Evolutionary conservation across 768 basidiomycete species (phyloP).

Genomic region (Lepiota brunneoincarnata): DNA sequence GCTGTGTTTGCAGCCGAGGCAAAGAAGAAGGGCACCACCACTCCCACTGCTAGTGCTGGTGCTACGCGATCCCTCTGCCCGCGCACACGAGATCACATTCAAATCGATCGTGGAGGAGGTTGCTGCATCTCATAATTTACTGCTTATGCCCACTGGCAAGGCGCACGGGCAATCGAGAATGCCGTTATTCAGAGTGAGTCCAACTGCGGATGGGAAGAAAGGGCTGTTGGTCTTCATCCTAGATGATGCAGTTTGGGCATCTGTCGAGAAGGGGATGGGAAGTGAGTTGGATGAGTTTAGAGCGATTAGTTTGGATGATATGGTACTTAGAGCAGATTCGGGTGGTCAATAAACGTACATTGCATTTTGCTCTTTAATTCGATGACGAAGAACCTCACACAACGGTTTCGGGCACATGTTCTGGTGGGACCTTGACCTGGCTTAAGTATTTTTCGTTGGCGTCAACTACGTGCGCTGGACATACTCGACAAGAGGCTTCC

Average conservation of each 20-base stretch:
- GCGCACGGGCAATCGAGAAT: slow-evolving; percentile 84
- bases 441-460: too few relatives aligned
- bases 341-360: not conserved
- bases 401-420: too few relatives aligned
- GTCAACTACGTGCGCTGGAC: too few relatives aligned
- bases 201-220: slow-evolving; percentile 76
- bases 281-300: slow-evolving; percentile 61
- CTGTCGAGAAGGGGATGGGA: slow-evolving; percentile 38
- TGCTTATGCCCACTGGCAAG: slow-evolving; percentile 86
- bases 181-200: slow-evolving; percentile 84
- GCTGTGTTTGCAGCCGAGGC: slow-evolving; percentile 14
- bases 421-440: too few relatives aligned
- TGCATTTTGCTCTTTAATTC: not conserved
- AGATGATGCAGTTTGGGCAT: slow-evolving; percentile 93
- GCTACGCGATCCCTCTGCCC: slow-evolving; percentile 42
- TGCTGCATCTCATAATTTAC: slow-evolving; percentile 78
- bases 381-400: too few relatives aligned
- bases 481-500: too few relatives aligned
- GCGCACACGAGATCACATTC: slow-evolving; percentile 86
- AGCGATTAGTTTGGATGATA: slow-evolving; percentile 84
- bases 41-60: slow-evolving; percentile 2
- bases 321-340: slow-evolving; percentile 70
- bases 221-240: slow-evolving; percentile 87
- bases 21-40: not conserved
- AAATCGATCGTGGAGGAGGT: slow-evolving; percentile 89